Percentiles rank a stretch among this genome's conserved stretches.
These are phyloP conservation scores for Fusarium sp. DNA, from an alignment of 2,329 filamentous ascomycete species.

Conservation along the genomic window DNA sequence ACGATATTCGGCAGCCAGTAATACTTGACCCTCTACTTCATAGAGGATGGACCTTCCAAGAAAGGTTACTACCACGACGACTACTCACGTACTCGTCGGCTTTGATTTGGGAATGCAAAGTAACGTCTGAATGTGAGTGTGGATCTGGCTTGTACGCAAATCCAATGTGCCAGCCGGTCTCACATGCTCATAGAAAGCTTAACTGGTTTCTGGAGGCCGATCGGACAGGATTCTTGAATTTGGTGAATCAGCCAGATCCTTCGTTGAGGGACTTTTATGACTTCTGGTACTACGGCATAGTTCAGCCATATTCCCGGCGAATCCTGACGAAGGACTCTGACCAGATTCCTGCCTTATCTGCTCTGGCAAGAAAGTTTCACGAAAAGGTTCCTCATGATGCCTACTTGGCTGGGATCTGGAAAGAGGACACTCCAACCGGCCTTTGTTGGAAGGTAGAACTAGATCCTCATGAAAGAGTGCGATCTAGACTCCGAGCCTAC, in stretches of 20 bases:
- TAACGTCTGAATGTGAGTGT: neutral
- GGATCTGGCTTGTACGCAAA: neutral
- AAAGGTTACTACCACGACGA: neutral
- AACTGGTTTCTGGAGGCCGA: neutral
- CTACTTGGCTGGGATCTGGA: neutral
- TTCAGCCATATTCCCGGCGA: neutral
- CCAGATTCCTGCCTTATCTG: neutral
- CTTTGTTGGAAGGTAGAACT: neutral
- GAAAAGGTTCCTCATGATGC: neutral
- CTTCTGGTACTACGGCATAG: neutral
- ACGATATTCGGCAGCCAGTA: neutral
- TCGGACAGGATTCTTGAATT: too few species aligned
- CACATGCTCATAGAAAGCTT: neutral
- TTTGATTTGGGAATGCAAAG: neutral
- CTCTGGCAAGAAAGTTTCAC: neutral
- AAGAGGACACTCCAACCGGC: neutral
- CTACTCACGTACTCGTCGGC: neutral
- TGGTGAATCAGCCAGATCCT: neutral
- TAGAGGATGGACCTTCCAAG: neutral
- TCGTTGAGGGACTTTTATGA: neutral
- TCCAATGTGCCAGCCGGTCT: neutral
- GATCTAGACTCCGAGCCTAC: neutral
- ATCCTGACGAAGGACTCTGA: neutral
- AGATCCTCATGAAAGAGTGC: too few species aligned
- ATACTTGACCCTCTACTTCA: neutral